Percentiles rank a stretch among this genome's conserved stretches.
phyloP scores from a whole-genome alignment of 169 alveolate genomes.

The Cystoisospora suis region DNA sequence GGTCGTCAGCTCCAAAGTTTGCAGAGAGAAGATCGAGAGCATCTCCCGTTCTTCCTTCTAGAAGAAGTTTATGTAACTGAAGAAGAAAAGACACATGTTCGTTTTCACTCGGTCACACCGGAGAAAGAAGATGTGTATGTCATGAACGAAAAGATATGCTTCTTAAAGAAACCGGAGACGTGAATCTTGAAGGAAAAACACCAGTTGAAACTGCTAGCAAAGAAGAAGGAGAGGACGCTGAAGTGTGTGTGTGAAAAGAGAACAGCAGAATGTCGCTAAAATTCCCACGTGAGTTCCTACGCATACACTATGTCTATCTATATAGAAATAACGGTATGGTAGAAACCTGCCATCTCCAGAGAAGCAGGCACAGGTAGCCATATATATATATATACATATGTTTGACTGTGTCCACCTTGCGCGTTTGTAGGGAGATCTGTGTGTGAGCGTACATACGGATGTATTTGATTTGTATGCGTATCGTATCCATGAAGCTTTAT shows the following conservation, averaged over 20 bases:
- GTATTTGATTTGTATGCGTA: too few relatives aligned
- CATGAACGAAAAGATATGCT: not conserved
- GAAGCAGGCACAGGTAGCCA: not conserved
- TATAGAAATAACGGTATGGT: too few relatives aligned
- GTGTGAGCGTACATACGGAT: not conserved
- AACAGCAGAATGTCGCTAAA: not conserved
- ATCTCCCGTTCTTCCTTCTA: slow-evolving; percentile 18
- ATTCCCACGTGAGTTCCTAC: too few relatives aligned
- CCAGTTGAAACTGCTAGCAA: not conserved
- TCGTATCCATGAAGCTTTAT: too few relatives aligned
- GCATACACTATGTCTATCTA: too few relatives aligned
- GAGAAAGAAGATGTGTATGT: not conserved
- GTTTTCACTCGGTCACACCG: too few relatives aligned
- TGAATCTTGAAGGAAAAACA: not conserved
- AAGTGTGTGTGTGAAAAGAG: not conserved
- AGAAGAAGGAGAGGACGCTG: not conserved
- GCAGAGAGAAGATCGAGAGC: slow-evolving; percentile 45
- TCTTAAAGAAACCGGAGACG: not conserved
- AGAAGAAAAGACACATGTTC: too few relatives aligned
- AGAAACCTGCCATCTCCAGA: too few relatives aligned
- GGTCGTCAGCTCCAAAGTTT: slow-evolving; percentile 59
- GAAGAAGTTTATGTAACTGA: slow-evolving; percentile 53
- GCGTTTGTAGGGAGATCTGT: not conserved
- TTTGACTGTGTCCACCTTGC: not conserved
- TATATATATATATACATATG: not conserved